phyloP scores from a whole-genome alignment of 2,329 filamentous ascomycete species.

The Fusarium zealandicum region DNA sequence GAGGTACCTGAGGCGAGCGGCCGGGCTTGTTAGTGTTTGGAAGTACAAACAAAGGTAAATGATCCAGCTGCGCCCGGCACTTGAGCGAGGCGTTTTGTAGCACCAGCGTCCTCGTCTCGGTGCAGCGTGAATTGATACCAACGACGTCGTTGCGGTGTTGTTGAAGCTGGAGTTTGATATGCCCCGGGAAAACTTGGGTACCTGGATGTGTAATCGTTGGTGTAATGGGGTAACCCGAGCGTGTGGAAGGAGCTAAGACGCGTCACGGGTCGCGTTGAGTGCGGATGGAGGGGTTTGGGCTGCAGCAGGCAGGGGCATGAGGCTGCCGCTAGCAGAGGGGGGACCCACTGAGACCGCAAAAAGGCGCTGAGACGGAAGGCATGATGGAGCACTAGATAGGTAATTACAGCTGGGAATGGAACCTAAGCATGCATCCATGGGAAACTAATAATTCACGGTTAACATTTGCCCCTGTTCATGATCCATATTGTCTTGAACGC shows the following conservation, averaged over 20 bases:
- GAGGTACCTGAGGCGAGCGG: slow-evolving; percentile 13
- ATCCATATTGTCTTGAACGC: too few species aligned
- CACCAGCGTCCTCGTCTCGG: slow-evolving; percentile 5
- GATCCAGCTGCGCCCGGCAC: slow-evolving; percentile 2
- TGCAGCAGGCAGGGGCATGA: neutral
- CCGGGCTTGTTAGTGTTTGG: slow-evolving; percentile 17
- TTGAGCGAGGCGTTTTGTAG: slow-evolving; percentile 1
- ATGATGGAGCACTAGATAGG: neutral
- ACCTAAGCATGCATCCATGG: too few species aligned
- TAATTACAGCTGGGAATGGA: too few species aligned
- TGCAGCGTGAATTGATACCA: neutral
- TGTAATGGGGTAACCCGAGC: slow-evolving; percentile 7
- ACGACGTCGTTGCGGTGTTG: neutral
- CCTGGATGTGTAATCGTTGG: neutral
- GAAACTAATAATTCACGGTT: too few species aligned
- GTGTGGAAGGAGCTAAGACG: slow-evolving; percentile 30
- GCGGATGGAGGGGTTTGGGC: neutral
- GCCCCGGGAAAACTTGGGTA: slow-evolving; percentile 5
- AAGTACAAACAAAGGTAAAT: slow-evolving; percentile 8
- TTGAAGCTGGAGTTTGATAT: slow-evolving; percentile 4
- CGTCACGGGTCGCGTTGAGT: slow-evolving; percentile 28
- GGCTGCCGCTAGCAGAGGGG: neutral
- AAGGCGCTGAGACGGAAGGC: neutral
- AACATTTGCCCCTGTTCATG: too few species aligned
- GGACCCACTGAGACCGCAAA: neutral